Base-by-base conservation (phyloP, 768 basidiomycete genomes). In the Phylloporus arenicola region DNA sequence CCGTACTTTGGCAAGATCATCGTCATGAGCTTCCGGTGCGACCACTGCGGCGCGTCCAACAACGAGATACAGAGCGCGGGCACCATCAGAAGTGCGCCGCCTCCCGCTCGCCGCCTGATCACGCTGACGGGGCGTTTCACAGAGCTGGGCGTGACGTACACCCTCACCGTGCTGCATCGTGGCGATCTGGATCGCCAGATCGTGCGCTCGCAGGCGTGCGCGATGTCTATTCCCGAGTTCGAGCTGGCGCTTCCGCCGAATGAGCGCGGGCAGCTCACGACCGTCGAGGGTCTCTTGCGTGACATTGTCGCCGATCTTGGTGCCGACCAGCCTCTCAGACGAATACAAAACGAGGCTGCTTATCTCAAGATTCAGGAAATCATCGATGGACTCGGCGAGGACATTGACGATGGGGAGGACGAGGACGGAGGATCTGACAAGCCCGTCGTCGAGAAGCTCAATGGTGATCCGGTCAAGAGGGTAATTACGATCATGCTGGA, bases 21-120 rank as follows among this genome's bases (percentile, higher is more conserved):
- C 56, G 82, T 98, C 53, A 92, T 95, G 83, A 94, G 92, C 34
- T 99, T 99, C 74, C 80, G 86, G 50, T 99, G 96, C 65, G 91
- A 95, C 50, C 84, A 92, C 61, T 99, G 96, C 60, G 93, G 92
- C 9, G 70, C 76, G 56, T 67, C 76, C 35, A 98, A 99, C 69
- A 99, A 95, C 65, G 95, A 98, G 70, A 85, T 95, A 40, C 92
- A 97, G 61, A 82, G 89, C 8, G 96, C 96, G 0, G 88, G 89
- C 6, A 66, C 76, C 45, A 93, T 95, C 48, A 78, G 88, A 76
- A 82, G 94, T 42, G 7, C 14, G 39, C 22, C 39, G 22, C 90
- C 27, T 37, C n/a, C 14, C 27, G 10, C 43, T 13, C 35, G 19
- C 9, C 9, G 43, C 27, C n/a, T 7, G 19, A 33, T 4, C 3